These are phyloP conservation scores for Canavalia ensiformis DNA, from an alignment of 306 rosid species.

Conservation along the genomic window DNA sequence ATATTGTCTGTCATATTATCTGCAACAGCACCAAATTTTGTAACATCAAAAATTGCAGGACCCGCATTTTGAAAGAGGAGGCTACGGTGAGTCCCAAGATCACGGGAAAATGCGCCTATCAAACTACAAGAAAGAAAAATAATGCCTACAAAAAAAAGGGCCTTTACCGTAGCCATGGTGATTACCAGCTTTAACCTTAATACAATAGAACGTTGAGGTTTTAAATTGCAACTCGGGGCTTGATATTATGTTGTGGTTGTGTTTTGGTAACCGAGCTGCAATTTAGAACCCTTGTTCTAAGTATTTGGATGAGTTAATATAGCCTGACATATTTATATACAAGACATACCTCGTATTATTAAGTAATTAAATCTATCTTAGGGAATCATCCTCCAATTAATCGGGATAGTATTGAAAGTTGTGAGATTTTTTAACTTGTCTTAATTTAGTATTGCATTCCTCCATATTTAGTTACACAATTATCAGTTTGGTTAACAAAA, in stretches of 20 bases:
- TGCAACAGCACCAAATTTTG: slow-evolving; percentile 61
- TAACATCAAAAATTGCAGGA: slow-evolving; percentile 55
- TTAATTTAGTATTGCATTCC: slow-evolving; percentile 13
- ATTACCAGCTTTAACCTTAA: slow-evolving; percentile 17
- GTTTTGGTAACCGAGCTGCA: slow-evolving; percentile 39
- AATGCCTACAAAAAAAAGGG: slow-evolving; percentile 41
- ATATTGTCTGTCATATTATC: slow-evolving; percentile 51
- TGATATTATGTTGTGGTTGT: slow-evolving; percentile 2
- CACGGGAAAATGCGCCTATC: slow-evolving; percentile 36
- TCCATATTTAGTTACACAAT: slow-evolving; percentile 32
- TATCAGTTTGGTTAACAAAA: neutral
- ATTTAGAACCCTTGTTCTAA: slow-evolving; percentile 10
- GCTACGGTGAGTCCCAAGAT: slow-evolving; percentile 46
- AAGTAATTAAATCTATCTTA: slow-evolving; percentile 34
- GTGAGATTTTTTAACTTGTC: neutral
- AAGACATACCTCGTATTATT: neutral
- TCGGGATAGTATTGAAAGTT: neutral
- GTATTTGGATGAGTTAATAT: neutral
- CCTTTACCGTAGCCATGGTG: slow-evolving; percentile 37
- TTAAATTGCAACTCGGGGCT: slow-evolving; percentile 29
- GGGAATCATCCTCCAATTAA: neutral
- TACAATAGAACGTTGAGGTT: slow-evolving; percentile 1
- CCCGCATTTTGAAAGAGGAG: slow-evolving; percentile 6
- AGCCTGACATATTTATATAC: slow-evolving; percentile 17
- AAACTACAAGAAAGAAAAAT: slow-evolving; percentile 46